Base-by-base conservation (phyloP, 768 basidiomycete species). In the Kwoniella heveanensis region DNA sequence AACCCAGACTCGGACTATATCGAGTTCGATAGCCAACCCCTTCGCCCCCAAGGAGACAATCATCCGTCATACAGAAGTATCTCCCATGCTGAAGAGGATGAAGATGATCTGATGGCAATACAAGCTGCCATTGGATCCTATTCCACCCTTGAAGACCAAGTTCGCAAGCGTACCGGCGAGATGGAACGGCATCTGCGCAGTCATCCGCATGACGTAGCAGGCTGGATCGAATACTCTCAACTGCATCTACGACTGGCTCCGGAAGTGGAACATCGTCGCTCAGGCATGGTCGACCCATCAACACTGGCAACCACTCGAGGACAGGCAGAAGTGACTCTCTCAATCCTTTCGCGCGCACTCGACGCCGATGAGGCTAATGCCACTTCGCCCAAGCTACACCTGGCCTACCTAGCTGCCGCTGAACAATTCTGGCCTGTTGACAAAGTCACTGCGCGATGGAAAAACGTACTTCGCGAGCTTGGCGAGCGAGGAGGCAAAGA, bases 341-440 rank as follows among this genome's bases (percentile, higher is more conserved):
- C 79, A 2, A 77, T 81, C 30, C 68, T 83, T 13, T 68, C 72
- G 1, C 60, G 73, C 30, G 81, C 81, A 0, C 69, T 82, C 19
- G 49, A 68, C 15, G 69, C 72, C 1, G 54, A 67, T 3, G 62
- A 68, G 0, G 29, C 26, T 0, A 81, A 80, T 63, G 65, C 54
- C 17, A 24, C 21, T 1, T 70, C 76, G 0, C 54, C 72, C 0
- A 50, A 37, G 13, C 70, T 83, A 6, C 70, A 79, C 49, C 67
- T 81, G 4, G 79, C 80, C 0, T 73, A 77, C 51, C 70, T 82
- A 7, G 50, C 64, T 1, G 73, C 76, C 2, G 80, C 79, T 0
- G 73, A 73, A n/a, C 69, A 71, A 10, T 65, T 81, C 48, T 80
- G 79, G 70, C 69, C 75, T 2, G 65, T 74, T 1, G 60, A 63